phyloP scores from a whole-genome alignment of 2,329 filamentous ascomycete genomes.

The Tympanopsis confertula region DNA sequence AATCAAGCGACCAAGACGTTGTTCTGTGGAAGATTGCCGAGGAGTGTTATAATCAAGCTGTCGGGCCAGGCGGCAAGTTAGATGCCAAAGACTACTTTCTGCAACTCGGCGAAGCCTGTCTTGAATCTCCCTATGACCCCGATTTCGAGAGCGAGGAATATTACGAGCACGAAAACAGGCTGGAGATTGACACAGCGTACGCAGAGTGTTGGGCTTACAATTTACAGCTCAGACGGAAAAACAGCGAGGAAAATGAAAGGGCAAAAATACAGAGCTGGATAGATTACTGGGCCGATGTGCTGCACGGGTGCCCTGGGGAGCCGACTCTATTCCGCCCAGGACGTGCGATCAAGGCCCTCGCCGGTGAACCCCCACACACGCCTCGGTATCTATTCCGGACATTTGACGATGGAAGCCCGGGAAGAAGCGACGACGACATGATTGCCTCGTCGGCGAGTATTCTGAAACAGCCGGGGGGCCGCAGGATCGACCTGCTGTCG shows the following conservation, averaged over 20 bases:
- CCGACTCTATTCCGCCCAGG: conserved; percentile 1
- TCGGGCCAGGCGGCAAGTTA: conserved; percentile 5
- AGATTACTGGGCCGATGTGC: conserved; percentile 3
- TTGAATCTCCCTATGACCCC: conserved; percentile 4
- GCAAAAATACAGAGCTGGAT: conserved; percentile 1
- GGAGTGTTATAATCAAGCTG: conserved; percentile 8
- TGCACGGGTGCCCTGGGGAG: conserved; percentile 1
- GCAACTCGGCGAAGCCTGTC: conserved; percentile 4
- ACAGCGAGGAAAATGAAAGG: conserved; percentile 1
- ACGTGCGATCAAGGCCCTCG: not conserved
- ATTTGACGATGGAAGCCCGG: conserved; percentile 7
- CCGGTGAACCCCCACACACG: conserved; percentile 2
- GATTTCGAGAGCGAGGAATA: not conserved
- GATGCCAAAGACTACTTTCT: conserved; percentile 5
- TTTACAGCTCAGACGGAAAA: not conserved
- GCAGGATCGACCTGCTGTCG: conserved; percentile 4
- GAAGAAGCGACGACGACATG: conserved; percentile 6
- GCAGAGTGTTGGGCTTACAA: conserved; percentile 3
- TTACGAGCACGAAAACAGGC: not conserved
- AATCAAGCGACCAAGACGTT: not conserved
- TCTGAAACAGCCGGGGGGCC: not conserved
- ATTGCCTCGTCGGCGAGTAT: conserved; percentile 8
- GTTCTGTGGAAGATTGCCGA: conserved; percentile 8
- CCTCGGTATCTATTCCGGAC: conserved; percentile 8
- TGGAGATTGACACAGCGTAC: conserved; percentile 2